Conservation (phyloP, 2,329 filamentous ascomycete genomes). For the Neofusicoccum sp. region DNA sequence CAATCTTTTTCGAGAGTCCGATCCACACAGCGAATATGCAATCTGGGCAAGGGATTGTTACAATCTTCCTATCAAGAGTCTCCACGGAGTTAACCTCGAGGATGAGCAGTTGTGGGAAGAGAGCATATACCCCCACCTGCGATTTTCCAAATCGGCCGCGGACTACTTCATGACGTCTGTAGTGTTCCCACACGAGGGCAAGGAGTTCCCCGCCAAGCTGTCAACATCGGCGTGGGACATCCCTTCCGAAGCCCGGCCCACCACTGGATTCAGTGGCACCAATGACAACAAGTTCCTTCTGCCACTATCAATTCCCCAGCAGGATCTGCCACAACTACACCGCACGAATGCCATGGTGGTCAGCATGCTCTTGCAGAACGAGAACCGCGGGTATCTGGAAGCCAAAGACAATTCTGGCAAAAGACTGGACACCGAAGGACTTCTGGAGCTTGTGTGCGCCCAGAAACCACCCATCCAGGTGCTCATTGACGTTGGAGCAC, state of each 20-base stretch:
- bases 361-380: conserved; percentile 53
- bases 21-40: conserved; percentile 52
- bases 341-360: conserved; percentile 70
- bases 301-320: conserved; percentile 56
- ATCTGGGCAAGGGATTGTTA: conserved; percentile 43
- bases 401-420: conserved; percentile 33
- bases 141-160: conserved; percentile 53
- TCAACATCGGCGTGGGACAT: conserved; percentile 69
- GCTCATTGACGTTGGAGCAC: conserved; percentile 69
- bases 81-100: conserved; percentile 35
- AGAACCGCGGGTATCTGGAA: conserved; percentile 47
- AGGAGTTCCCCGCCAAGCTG: conserved; percentile 63
- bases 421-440: not conserved
- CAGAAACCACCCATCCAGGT: conserved; percentile 39
- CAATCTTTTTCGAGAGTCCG: conserved; percentile 52
- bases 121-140: conserved; percentile 54
- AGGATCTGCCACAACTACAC: conserved; percentile 53
- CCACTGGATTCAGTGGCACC: conserved; percentile 69
- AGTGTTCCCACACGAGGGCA: conserved; percentile 62
- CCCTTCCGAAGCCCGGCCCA: conserved; percentile 32
- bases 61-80: conserved; percentile 37
- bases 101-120: conserved; percentile 51
- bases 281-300: conserved; percentile 62
- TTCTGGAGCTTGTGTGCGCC: conserved; percentile 48
- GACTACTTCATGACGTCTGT: conserved; percentile 62